Percentiles rank a stretch among this genome's conserved stretches.
These are phyloP conservation scores for Crithidia expoeki DNA, from an alignment of 208 protist genomes.

Conservation along the genomic window DNA sequence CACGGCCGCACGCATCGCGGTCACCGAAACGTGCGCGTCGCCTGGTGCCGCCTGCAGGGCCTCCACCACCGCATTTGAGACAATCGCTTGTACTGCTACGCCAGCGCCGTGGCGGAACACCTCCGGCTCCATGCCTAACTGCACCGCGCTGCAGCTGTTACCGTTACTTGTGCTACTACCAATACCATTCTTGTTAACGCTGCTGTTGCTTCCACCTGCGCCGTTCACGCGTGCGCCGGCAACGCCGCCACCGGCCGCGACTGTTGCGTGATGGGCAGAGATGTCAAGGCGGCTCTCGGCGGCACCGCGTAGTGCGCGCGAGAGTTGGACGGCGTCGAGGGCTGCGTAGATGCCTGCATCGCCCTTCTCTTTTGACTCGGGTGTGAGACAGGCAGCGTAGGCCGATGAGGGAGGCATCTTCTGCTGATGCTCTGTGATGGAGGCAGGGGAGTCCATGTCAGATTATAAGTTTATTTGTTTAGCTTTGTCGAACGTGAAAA, in stretches of 20 bases:
- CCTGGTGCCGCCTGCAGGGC: conserved; percentile 7
- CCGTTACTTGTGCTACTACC: not conserved
- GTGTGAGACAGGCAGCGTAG: conserved; percentile 30
- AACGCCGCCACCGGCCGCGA: not conserved
- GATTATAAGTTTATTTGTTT: not conserved
- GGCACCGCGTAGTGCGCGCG: conserved; percentile 63
- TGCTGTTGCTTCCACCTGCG: not conserved
- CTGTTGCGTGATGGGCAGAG: conserved; percentile 10
- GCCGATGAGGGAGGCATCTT: not conserved
- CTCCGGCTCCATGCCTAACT: conserved; percentile 28
- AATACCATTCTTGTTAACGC: too few relatives aligned
- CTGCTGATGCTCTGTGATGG: not conserved
- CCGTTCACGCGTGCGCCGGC: conserved; percentile 4
- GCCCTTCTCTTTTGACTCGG: conserved; percentile 62
- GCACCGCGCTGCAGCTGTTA: conserved; percentile 9
- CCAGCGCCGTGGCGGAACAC: conserved; percentile 10
- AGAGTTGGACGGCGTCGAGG: conserved; percentile 65
- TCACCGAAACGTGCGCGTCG: not conserved
- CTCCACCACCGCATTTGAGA: conserved; percentile 7
- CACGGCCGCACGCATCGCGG: not conserved
- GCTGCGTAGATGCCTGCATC: conserved; percentile 82
- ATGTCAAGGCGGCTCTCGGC: conserved; percentile 53
- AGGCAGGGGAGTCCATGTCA: not conserved
- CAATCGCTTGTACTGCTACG: conserved; percentile 17
- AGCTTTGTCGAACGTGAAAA: too few relatives aligned